phyloP scores from a whole-genome alignment of 2,329 filamentous ascomycete species.

The Bertia moriformis region DNA sequence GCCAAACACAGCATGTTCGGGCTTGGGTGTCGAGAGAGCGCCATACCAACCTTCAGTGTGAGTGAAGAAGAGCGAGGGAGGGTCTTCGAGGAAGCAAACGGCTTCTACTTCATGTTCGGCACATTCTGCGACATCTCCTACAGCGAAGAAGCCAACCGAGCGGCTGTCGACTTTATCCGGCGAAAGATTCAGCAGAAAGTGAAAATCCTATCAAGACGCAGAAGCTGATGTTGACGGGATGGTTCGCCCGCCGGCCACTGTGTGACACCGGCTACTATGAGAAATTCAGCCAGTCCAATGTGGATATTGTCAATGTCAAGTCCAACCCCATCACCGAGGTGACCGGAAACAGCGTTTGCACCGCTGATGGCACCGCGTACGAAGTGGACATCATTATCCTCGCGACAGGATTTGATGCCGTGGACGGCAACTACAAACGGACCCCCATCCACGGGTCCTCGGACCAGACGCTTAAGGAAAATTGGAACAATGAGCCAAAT shows the following conservation, averaged over 20 bases:
- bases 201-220: slow-evolving; percentile 13
- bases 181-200: slow-evolving; percentile 15
- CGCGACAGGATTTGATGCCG: slow-evolving; percentile 23
- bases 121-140: slow-evolving; percentile 18
- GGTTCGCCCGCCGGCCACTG: slow-evolving; percentile 7
- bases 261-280: slow-evolving; percentile 12
- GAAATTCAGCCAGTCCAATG: slow-evolving; percentile 11
- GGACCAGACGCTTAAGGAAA: slow-evolving; percentile 12
- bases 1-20: slow-evolving; percentile 12
- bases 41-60: slow-evolving; percentile 8
- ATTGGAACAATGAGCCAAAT: slow-evolving; percentile 14
- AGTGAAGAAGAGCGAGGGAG: slow-evolving; percentile 9
- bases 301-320: slow-evolving; percentile 13
- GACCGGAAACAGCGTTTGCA: slow-evolving; percentile 10
- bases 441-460: slow-evolving; percentile 13
- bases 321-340: slow-evolving; percentile 11
- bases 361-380: slow-evolving; percentile 7
- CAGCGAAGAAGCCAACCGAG: slow-evolving; percentile 19
- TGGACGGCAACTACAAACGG: slow-evolving; percentile 15
- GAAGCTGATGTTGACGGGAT: slow-evolving; percentile 9
- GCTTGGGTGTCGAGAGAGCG: slow-evolving; percentile 14
- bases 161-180: slow-evolving; percentile 18
- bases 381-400: slow-evolving; percentile 13
- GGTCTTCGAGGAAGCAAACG: slow-evolving; percentile 13
- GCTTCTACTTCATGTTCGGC: slow-evolving; percentile 19